A percentile compares a stretch with the other conserved stretches of the same genome.
Evolutionary conservation across 1,284 basidiomycete species (phyloP).

Genomic region (Exsudoporus floridanus): DNA sequence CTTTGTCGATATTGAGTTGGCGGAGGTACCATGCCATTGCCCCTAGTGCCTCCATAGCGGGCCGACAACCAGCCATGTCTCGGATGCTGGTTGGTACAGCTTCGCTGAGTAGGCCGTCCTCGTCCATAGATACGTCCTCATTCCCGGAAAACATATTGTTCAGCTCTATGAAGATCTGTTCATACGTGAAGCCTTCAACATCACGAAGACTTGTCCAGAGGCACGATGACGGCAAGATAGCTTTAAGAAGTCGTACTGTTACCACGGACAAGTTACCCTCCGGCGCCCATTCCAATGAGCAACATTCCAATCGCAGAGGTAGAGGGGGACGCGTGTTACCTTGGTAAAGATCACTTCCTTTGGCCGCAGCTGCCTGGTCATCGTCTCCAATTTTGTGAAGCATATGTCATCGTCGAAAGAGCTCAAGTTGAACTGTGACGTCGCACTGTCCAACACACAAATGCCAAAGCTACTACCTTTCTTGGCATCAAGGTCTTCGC

Average conservation of each 20-base stretch:
- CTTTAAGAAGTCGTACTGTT: constrained; percentile 80
- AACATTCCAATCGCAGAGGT: background rate
- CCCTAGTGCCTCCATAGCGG: constrained; percentile 82
- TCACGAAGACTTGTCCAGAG: constrained; percentile 85
- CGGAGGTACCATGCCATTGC: constrained; percentile 92
- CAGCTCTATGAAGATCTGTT: constrained; percentile 71
- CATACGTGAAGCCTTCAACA: constrained; percentile 77
- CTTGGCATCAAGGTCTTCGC: constrained; percentile 56
- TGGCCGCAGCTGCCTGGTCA: constrained; percentile 89
- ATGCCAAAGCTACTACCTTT: constrained; percentile 75
- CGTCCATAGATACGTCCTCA: constrained; percentile 48
- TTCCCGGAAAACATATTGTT: constrained; percentile 63
- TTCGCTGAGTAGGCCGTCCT: constrained; percentile 42
- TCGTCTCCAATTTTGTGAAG: constrained; percentile 89
- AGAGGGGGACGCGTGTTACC: constrained; percentile 42
- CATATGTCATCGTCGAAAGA: constrained; percentile 91
- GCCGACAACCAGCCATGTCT: constrained; percentile 61
- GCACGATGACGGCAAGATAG: constrained; percentile 74
- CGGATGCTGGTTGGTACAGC: constrained; percentile 75
- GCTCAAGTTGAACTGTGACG: constrained; percentile 93
- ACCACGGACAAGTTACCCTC: constrained; percentile 82
- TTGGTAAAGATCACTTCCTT: constrained; percentile 94
- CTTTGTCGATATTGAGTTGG: constrained; percentile 91
- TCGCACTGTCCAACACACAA: constrained; percentile 94
- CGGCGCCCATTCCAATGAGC: constrained; percentile 2